Conservation (phyloP, 129 eudicot species). For the Chrysanthemum seticuspe region DNA sequence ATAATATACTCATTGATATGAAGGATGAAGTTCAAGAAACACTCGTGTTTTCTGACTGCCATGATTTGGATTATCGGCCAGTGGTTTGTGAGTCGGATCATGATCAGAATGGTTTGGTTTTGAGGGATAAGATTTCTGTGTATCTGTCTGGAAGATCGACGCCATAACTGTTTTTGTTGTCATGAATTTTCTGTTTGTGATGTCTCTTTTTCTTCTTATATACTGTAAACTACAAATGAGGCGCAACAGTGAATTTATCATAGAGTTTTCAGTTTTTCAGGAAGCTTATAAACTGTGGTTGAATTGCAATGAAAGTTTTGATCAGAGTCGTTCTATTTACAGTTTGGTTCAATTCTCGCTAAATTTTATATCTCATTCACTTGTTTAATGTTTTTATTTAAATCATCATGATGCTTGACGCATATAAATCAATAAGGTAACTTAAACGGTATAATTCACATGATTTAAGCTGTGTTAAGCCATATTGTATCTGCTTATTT, state of each 20-base stretch:
- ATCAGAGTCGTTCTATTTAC: background rate
- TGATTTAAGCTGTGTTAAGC: no score
- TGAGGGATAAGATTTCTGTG: slow-evolving; percentile 48
- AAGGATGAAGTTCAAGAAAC: slow-evolving; percentile 56
- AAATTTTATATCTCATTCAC: no score
- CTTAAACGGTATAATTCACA: no score
- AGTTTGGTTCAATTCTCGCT: background rate
- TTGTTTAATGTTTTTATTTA: no score
- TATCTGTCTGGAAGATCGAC: slow-evolving; percentile 30
- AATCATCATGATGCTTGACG: no score
- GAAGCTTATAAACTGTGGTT: background rate
- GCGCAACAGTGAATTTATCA: background rate
- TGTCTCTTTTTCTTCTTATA: slow-evolving; percentile 7
- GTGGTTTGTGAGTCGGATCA: slow-evolving; percentile 28
- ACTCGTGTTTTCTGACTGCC: slow-evolving; percentile 26
- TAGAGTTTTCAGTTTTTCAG: no score
- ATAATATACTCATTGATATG: slow-evolving; percentile 64
- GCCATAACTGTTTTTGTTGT: slow-evolving; percentile 19
- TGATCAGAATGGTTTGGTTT: slow-evolving; percentile 35
- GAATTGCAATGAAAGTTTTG: slow-evolving; percentile 11
- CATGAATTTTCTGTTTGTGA: slow-evolving; percentile 7
- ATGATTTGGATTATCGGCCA: slow-evolving; percentile 38
- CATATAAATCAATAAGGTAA: no score
- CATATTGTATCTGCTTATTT: no score
- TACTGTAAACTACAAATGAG: slow-evolving; percentile 17